Evolutionary conservation across 179 eudicot genomes (phyloP), one percentile per base, ranked within the genome.

Genomic region (Amaranthus tricolor): DNA sequence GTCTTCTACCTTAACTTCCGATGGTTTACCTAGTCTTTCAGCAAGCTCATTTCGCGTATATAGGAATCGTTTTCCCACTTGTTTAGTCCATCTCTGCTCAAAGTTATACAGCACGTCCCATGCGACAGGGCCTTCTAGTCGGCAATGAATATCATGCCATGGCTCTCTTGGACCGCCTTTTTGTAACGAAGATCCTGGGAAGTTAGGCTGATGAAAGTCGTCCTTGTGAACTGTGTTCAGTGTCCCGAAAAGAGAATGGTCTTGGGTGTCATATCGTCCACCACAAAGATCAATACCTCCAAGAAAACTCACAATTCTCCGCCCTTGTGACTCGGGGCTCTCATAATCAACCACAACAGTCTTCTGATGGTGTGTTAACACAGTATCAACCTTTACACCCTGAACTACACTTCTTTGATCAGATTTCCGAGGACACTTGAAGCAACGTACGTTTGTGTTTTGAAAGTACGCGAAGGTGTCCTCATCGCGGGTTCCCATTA

Each of bases 131-230:
- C 96, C 96, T 78, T 90, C 96, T 17, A 90, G 62, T 45, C 83
- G 70, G 21, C 93, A 87, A 63, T 90, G 96, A 16, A 90, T 86
- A 75, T 90, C 96, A 78, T 90, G 96, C 96, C 96, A 90, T 0
- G 96, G 96, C 85, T 90, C 96, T 59, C 96, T 78, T 9, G 96
- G 96, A 13, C 96, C 96, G 9, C 96, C 96, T 79, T 89, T 90
- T 44, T 44, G 45, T 13, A 90, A 75, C 0, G 90, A 82, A 4
- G 96, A 62, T 10, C 90, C 89, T 1, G 80, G 68, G 56, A 90
- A 90, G 74, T 90, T 90, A 0, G 96, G 96, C 61, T 90, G 93
- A 73, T 90, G 96, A 62, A 89, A 90, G 80, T 90, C 93, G 0
- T 83, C 66, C 6, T 66, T 77, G 51, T 90, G 96, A 65, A 84